phyloP scores from a whole-genome alignment of 2,329 filamentous ascomycete genomes.

The Coleophoma crateriformis region DNA sequence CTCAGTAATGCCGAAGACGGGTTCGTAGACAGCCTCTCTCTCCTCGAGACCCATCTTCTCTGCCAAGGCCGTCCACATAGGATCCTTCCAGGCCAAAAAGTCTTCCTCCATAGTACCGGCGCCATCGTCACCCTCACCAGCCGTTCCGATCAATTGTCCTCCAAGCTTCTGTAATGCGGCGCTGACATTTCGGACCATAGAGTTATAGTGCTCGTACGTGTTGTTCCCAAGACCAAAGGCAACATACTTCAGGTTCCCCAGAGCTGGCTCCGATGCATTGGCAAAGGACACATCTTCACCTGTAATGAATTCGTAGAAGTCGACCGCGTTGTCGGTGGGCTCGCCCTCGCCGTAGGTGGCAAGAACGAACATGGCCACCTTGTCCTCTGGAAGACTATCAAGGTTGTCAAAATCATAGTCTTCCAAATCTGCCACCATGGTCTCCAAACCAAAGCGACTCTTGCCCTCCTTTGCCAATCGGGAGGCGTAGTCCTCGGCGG shows the following conservation, averaged over 20 bases:
- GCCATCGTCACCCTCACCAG: constrained; percentile 94
- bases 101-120: constrained; percentile 99
- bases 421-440: constrained; percentile 96
- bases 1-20: constrained; percentile 78
- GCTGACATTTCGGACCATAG: constrained; percentile 91
- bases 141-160: constrained; percentile 75
- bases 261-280: constrained; percentile 65
- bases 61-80: constrained; percentile 88
- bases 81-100: constrained; percentile 98
- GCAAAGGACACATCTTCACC: constrained; percentile 78
- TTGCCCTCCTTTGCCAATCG: constrained; percentile 95
- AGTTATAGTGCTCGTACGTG: constrained; percentile 99
- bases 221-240: constrained; percentile 97
- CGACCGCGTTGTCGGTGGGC: constrained; percentile 96
- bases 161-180: constrained; percentile 76
- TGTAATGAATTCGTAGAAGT: constrained; percentile 95
- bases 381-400: constrained; percentile 82
- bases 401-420: constrained; percentile 97
- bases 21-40: constrained; percentile 93
- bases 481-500: constrained; percentile 96
- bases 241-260: constrained; percentile 85
- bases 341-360: constrained; percentile 98
- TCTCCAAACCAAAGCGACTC: constrained; percentile 91
- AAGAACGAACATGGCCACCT: constrained; percentile 89
- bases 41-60: constrained; percentile 86